Evolutionary conservation across 1,284 basidiomycete genomes (phyloP).

Genomic region (Tilletiaria anomala): DNA sequence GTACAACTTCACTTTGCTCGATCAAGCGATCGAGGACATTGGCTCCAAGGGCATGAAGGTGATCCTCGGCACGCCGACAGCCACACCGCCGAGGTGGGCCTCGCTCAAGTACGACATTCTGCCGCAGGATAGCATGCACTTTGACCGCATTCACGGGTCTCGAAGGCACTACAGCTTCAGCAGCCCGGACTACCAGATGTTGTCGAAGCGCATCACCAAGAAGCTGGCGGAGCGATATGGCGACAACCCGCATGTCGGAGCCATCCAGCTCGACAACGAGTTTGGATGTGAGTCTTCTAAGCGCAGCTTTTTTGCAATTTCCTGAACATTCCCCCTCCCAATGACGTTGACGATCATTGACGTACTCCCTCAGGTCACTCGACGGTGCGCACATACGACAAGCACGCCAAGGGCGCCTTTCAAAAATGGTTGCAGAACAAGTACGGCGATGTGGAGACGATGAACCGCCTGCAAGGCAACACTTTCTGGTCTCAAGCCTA

Average conservation of each 20-base stretch:
- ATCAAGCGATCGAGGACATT: constrained; percentile 11
- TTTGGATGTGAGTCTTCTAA: too few species aligned
- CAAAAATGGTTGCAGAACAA: constrained; percentile 15
- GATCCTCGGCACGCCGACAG: constrained; percentile 19
- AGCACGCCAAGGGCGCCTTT: constrained; percentile 10
- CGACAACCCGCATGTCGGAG: constrained; percentile 7
- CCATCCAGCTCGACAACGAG: constrained; percentile 21
- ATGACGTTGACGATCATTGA: too few species aligned
- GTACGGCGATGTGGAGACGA: constrained; percentile 15
- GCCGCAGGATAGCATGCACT: constrained; percentile 9
- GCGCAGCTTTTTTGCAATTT: too few species aligned
- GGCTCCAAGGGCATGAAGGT: constrained; percentile 14
- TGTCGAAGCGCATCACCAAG: constrained; percentile 12
- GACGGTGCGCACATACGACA: constrained; percentile 12
- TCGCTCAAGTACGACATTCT: constrained; percentile 19
- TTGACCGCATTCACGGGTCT: constrained; percentile 10
- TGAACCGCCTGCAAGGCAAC: constrained; percentile 16
- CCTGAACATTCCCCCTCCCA: too few species aligned
- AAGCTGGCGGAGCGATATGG: constrained; percentile 16
- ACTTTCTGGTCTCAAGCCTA: constrained; percentile 16
- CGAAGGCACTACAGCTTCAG: constrained; percentile 14
- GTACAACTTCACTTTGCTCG: constrained; percentile 13
- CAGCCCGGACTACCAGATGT: constrained; percentile 13
- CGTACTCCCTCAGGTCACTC: too few species aligned
- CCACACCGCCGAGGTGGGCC: constrained; percentile 18